Conservation (phyloP, 495 filamentous ascomycete genomes). For the Friedmanniomyces endolithicus region DNA sequence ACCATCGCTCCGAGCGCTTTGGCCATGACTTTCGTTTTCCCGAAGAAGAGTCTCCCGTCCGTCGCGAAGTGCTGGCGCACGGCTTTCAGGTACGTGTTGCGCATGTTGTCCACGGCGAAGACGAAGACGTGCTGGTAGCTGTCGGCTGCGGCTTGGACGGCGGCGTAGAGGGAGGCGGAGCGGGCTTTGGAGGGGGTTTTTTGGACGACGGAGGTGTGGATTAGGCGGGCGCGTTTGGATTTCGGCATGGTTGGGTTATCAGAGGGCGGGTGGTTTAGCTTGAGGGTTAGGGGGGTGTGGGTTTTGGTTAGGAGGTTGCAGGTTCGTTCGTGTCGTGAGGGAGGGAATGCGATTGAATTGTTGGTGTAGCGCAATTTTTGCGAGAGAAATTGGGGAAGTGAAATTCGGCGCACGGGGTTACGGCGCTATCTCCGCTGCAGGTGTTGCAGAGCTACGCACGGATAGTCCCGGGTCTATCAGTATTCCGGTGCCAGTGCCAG, state of each 20-base stretch:
- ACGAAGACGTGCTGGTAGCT: conserved; percentile 83
- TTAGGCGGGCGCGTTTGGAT: conserved; percentile 81
- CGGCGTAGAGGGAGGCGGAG: conserved; percentile 73
- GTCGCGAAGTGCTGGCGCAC: conserved; percentile 73
- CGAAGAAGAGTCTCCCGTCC: conserved; percentile 92
- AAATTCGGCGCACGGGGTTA: too few species aligned
- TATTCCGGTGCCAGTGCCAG: too few species aligned
- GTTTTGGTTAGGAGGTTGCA: neutral
- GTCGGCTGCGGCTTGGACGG: conserved; percentile 74
- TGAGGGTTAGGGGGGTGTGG: neutral
- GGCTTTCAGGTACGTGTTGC: conserved; percentile 91
- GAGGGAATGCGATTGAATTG: neutral
- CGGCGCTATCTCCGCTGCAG: too few species aligned
- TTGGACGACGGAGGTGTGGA: conserved; percentile 75
- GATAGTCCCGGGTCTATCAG: too few species aligned
- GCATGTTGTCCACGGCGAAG: conserved; percentile 94
- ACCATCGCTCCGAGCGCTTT: conserved; percentile 67
- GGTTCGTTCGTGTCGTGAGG: neutral
- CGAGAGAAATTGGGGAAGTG: too few species aligned
- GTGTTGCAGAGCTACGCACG: too few species aligned
- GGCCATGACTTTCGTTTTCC: conserved; percentile 97
- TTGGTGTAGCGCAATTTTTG: too few species aligned
- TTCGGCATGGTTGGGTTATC: conserved; percentile 87
- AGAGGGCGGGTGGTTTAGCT: too few species aligned
- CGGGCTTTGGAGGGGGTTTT: conserved; percentile 83